A percentile compares a stretch with the other conserved stretches of the same genome.
phyloP scores from a whole-genome alignment of 768 basidiomycete species.

The Agrocybe praecox region DNA sequence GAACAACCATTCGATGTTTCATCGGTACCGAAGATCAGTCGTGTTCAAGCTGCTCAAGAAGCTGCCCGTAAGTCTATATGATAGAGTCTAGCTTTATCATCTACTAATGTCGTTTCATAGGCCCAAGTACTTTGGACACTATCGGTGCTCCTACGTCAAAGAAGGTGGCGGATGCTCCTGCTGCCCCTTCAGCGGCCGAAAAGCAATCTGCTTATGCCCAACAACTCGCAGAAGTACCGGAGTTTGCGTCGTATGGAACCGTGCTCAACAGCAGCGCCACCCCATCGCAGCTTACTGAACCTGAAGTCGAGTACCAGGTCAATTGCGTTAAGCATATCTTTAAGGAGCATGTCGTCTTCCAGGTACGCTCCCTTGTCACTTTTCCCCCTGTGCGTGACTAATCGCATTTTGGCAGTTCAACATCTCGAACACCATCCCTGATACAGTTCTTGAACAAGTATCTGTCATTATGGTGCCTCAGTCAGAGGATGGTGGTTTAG shows the following conservation, averaged over 20 bases:
- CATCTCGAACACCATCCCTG: conserved; percentile 93
- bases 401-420: conserved; percentile 68
- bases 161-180: conserved; percentile 60
- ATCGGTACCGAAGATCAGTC: conserved; percentile 91
- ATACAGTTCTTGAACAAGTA: conserved; percentile 93
- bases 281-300: conserved; percentile 87
- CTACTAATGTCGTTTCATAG: conserved; percentile 36
- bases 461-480: conserved; percentile 91
- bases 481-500: conserved; percentile 70
- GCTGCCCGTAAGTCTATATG: conserved; percentile 67
- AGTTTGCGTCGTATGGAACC: conserved; percentile 82
- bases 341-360: conserved; percentile 95
- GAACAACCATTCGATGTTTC: conserved; percentile 82
- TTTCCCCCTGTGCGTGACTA: conserved; percentile 1
- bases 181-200: conserved; percentile 83
- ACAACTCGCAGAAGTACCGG: conserved; percentile 85
- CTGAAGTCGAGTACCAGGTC: conserved; percentile 97
- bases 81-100: not conserved
- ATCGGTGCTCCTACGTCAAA: conserved; percentile 71
- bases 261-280: conserved; percentile 85
- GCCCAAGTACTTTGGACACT: conserved; percentile 85
- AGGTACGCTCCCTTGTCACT: conserved; percentile 48
- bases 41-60: conserved; percentile 88
- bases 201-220: conserved; percentile 85
- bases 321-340: conserved; percentile 97